Evolutionary conservation across 2,329 filamentous ascomycete genomes (phyloP), one percentile per base, ranked within the genome.

Genomic region (Magnaporthales sp.): DNA sequence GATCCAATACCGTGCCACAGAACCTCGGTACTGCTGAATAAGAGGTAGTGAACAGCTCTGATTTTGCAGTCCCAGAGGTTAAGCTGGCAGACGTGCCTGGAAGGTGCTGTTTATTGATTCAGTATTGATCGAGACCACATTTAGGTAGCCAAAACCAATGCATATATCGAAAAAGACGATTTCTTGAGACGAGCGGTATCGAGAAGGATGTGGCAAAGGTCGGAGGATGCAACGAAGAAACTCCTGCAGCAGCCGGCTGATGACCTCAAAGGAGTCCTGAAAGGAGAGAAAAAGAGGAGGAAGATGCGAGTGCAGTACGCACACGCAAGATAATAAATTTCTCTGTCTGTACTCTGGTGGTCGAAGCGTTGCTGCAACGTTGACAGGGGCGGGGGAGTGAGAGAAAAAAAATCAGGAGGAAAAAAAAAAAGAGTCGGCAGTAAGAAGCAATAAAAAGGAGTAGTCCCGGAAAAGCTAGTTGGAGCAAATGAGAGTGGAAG

Each of bases 181-280:
- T 38, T 46, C 8, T 38, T 38, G 15, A 19, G 2, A 62, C 66
- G 30, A 70, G 70, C 67, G 72, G 70, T 68, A 69, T 70, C 70
- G 71, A n/a, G n/a, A 71, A 70, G 71, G 71, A 71, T 72, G 70
- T 73, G 76, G 74, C 77, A 75, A 79, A 75, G 71, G 24, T 61
- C 56, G 56, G 22, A 61, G 15, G 61, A 1, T 29, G 61, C 26
- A 19, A 46, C 38, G 7, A 46, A 72, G 72, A 72, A 74, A 76
- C 76, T 74, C 79, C 86, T 91, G 88, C 89, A 91, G 90, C 89
- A 92, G 90, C 85, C 85, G 82, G 89, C 89, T 91, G 89, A 89
- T 91, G 89, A 89, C 88, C 87, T 90, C 87, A 89, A 89, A 89
- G 87, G 86, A 89, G 86, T 32, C 29, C 32, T 30, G 62, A 38